Conservation (phyloP, 2,329 filamentous ascomycete genomes). For the Botrytis porri region DNA sequence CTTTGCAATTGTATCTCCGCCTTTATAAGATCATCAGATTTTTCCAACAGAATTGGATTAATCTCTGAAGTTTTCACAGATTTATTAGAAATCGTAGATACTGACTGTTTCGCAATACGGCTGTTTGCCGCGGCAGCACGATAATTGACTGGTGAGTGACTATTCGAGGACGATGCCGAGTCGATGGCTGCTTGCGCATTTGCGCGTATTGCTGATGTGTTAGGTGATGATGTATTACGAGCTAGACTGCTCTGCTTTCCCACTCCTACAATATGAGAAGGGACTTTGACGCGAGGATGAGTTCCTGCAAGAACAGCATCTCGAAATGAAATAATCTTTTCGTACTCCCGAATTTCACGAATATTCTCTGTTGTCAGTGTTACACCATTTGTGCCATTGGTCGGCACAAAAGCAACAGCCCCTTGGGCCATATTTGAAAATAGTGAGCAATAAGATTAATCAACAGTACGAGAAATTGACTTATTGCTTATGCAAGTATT, state of each 20-base stretch:
- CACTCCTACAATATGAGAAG: slow-evolving; percentile 42
- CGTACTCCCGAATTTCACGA: slow-evolving; percentile 66
- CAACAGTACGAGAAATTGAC: slow-evolving; percentile 19
- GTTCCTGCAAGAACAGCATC: slow-evolving; percentile 77
- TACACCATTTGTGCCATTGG: slow-evolving; percentile 35
- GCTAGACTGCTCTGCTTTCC: slow-evolving; percentile 31
- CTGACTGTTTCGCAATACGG: slow-evolving; percentile 30
- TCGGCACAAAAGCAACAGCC: slow-evolving; percentile 39
- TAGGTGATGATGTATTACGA: slow-evolving; percentile 30
- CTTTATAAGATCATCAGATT: slow-evolving; percentile 79
- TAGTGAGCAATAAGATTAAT: slow-evolving; percentile 27
- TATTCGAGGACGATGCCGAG: slow-evolving; percentile 29
- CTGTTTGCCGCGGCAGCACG: slow-evolving; percentile 33
- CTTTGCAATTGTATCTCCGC: slow-evolving; percentile 79
- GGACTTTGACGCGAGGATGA: slow-evolving; percentile 61
- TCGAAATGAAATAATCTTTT: slow-evolving; percentile 76
- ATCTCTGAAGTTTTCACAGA: slow-evolving; percentile 60
- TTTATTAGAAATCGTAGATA: slow-evolving; percentile 29
- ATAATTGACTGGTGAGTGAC: slow-evolving; percentile 31
- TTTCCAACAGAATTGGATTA: slow-evolving; percentile 79
- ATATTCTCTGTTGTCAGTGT: slow-evolving; percentile 47
- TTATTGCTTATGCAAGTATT: slow-evolving; percentile 11
- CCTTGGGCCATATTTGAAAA: slow-evolving; percentile 37
- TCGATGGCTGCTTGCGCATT: slow-evolving; percentile 26
- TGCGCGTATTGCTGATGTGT: slow-evolving; percentile 29